These are phyloP conservation scores for Nicotiana paniculata DNA, from an alignment of 257 asterid genomes.

Conservation along the genomic window DNA sequence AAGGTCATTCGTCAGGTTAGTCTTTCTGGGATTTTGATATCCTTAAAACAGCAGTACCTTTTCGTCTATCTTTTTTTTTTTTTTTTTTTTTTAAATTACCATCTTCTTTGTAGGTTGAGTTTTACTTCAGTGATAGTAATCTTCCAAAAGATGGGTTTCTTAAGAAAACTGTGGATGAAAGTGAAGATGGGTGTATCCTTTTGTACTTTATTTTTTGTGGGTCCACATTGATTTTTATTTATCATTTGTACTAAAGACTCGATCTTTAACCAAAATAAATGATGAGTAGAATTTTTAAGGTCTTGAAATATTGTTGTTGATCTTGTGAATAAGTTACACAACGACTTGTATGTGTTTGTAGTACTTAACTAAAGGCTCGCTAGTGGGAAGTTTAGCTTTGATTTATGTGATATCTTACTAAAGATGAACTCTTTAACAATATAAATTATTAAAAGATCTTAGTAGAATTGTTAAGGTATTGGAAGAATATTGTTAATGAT, in stretches of 20 bases:
- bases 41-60: background rate
- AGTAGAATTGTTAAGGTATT: background rate
- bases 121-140: constrained; percentile 94
- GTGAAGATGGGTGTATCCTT: constrained; percentile 94
- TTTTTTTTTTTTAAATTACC: background rate
- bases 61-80: background rate
- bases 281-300: background rate
- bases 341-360: background rate
- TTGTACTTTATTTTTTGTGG: background rate
- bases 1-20: constrained; percentile 88
- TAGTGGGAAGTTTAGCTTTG: background rate
- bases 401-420: background rate
- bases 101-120: constrained; percentile 65
- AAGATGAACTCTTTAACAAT: background rate
- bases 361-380: background rate
- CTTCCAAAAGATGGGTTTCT: constrained; percentile 83
- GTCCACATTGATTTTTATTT: background rate
- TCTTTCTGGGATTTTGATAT: background rate
- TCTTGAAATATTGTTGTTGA: background rate
- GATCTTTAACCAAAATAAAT: background rate
- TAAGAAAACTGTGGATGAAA: constrained; percentile 54
- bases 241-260: background rate
- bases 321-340: background rate
- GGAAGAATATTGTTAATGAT: background rate
- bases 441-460: background rate